Evolutionary conservation across 2,329 filamentous ascomycete genomes (phyloP), one percentile per base, ranked within the genome.

Genomic region (Monilinia fructicola): DNA sequence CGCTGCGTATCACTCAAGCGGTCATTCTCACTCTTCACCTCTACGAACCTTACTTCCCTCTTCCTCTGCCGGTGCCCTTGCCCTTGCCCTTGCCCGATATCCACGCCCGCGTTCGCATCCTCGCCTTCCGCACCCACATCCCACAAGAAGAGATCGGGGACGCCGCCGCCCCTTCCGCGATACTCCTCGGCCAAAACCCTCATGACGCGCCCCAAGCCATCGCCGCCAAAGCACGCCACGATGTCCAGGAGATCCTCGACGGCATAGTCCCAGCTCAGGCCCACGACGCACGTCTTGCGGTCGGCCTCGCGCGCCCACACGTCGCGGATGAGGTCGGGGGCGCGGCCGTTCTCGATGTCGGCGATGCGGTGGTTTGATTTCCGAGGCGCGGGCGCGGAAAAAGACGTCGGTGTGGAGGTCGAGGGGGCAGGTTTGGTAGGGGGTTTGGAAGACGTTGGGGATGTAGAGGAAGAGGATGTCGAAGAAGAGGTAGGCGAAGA

Each of bases 121-220:
- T 38, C 61, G 1, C 26, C 38, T 40, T 38, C 40, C 26, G 28
- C 40, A 18, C 69, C 69, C 28, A 63, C 62, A 65, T 75, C 73
- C 95, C 95, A 99, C 2, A 99, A 83, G 70, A 99, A 90, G 69
- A 99, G 79, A 81, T 99, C 95, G 4, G 95, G 95, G 68, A 99
- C 89, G 0, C 95, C 95, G 21, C 92, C 90, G 4, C 91, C 92
- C 60, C 95, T 82, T 73, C 92, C 89, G 70, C 87, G 86, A 78
- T 99, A 99, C 77, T 99, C 95, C 79, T 99, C 93, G 52, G 92
- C 93, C 84, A 98, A 88, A 52, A 98, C 92, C 78, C 94, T 95
- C 80, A 95, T 97, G 40, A 98, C 84, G 0, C 88, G 88, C 7
- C 91, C 91, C 68, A 99, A 81, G 1, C 91, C 92, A 69, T 87